phyloP scores from a whole-genome alignment of 1,284 basidiomycete species.

The Leccinum pallidistipes region DNA sequence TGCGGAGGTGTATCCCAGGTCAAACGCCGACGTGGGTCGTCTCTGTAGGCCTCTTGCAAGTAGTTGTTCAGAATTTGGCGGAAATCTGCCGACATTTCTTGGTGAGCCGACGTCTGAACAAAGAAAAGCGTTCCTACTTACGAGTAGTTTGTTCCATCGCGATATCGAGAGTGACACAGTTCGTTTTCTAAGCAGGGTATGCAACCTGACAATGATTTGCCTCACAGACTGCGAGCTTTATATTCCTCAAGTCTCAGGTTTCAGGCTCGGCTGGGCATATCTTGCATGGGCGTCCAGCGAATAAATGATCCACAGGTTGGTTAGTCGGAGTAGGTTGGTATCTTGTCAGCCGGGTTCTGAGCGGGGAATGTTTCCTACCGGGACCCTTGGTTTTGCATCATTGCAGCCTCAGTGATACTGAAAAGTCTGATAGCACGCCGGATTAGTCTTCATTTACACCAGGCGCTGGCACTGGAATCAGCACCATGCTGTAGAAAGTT shows the following conservation, averaged over 20 bases:
- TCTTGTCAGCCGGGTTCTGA: conserved; percentile 4
- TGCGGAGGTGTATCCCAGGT: conserved; percentile 22
- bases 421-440: background rate
- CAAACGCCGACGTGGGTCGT: conserved; percentile 14
- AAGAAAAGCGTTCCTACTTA: conserved; percentile 10
- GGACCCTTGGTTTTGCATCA: background rate
- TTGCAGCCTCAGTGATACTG: background rate
- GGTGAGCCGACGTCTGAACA: conserved; percentile 6
- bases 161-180: background rate
- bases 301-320: conserved; percentile 28
- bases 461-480: conserved; percentile 20
- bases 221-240: conserved; percentile 13
- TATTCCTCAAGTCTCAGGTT: conserved; percentile 8
- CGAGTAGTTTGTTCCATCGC: conserved; percentile 16
- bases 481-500: conserved; percentile 29
- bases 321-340: conserved; percentile 4
- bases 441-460: conserved; percentile 6
- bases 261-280: conserved; percentile 12
- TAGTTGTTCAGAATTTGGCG: conserved; percentile 30
- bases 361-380: background rate
- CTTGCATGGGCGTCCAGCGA: conserved; percentile 1
- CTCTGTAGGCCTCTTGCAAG: conserved; percentile 20
- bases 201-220: background rate
- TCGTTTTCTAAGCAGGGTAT: background rate
- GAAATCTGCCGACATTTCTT: conserved; percentile 12